A percentile compares a stretch with the other conserved stretches of the same genome.
phyloP scores from a whole-genome alignment of 176 grass and related monocot genomes.

The Ampelocalamus luodianensis region DNA sequence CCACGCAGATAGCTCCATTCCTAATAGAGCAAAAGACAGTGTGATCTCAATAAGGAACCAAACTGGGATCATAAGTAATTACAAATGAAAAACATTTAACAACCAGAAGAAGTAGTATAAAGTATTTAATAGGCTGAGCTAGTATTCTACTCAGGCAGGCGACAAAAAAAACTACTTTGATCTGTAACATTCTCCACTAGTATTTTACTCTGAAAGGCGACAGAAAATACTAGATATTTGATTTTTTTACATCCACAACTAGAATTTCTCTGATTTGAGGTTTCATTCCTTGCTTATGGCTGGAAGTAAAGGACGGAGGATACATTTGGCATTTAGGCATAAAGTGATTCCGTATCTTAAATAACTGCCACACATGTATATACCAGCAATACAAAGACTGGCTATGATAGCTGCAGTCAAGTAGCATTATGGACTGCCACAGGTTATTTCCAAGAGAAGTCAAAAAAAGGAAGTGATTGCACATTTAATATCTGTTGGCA shows the following conservation, averaged over 20 bases:
- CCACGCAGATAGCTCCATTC: conserved; percentile 96
- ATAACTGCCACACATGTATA: conserved; percentile 23
- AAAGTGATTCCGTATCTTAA: conserved; percentile 5
- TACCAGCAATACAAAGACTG: not conserved
- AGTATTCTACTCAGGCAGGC: not conserved
- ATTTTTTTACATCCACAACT: conserved; percentile 19
- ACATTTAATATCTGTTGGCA: not conserved
- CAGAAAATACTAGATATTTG: not conserved
- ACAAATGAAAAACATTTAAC: not conserved
- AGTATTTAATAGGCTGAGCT: not conserved
- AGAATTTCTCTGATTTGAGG: conserved; percentile 6
- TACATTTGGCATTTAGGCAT: not conserved
- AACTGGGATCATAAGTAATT: not conserved
- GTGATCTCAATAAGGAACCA: conserved; percentile 2
- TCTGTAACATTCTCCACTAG: conserved; percentile 11
- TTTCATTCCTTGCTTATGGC: not conserved
- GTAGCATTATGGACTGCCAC: not conserved
- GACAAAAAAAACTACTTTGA: conserved; percentile 7
- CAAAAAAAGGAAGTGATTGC: not conserved
- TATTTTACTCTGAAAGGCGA: conserved; percentile 9
- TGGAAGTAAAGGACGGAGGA: not conserved
- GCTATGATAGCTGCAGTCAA: not conserved
- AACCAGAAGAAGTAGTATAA: conserved; percentile 22
- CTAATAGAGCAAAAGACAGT: conserved; percentile 48
- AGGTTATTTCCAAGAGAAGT: not conserved